Evolutionary conservation across 2,329 filamentous ascomycete genomes (phyloP), one percentile per base, ranked within the genome.

Genomic region (Tetracladium maxilliforme): DNA sequence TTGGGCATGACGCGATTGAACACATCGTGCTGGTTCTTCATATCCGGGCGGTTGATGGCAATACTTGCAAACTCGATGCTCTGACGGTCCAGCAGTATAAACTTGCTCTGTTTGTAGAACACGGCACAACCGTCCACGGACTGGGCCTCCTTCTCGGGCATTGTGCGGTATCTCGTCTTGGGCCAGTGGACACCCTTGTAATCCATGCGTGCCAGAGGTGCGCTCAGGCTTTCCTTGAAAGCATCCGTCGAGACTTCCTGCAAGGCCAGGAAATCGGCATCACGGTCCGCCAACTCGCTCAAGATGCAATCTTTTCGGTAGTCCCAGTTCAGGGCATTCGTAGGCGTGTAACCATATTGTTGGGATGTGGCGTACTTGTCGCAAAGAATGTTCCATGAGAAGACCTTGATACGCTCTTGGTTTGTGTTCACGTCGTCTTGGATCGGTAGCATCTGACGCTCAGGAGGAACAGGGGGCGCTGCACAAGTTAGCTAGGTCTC

Each of bases 1-100:
- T 90, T 83, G 32, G 87, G 86, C 90, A 94, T 95, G 32, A 98
- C 79, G 15, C 90, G 79, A 49, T 98, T 98, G 64, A 93, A 95
- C 29, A 95, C 87, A 42, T 98, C 90, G 45, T 92, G 82, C 42
- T 92, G 83, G 29, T 86, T 82, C 56, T 95, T 95, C 71, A 94
- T 93, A 47, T 95, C 90, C 4, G 86, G 82, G 36, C 90, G 67
- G 45, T 92, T 90, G 51, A 98, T 93, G 36, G 87, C 87, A 29
- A 83, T 81, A 30, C 82, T 78, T 19, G 80, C 76, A 46, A 94
- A 93, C 49, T 94, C 84, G 42, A 98, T 77, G 34, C 93, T 59
- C 44, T 92, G 81, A 58, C 94, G 94, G 56, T 95, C 87, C 14
- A 98, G 67, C 30, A 93, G 56, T 31, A 94, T 80, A 52, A 79